Conservation (phyloP, 805 yeast genomes). For the Kodamaea fukazawae region DNA sequence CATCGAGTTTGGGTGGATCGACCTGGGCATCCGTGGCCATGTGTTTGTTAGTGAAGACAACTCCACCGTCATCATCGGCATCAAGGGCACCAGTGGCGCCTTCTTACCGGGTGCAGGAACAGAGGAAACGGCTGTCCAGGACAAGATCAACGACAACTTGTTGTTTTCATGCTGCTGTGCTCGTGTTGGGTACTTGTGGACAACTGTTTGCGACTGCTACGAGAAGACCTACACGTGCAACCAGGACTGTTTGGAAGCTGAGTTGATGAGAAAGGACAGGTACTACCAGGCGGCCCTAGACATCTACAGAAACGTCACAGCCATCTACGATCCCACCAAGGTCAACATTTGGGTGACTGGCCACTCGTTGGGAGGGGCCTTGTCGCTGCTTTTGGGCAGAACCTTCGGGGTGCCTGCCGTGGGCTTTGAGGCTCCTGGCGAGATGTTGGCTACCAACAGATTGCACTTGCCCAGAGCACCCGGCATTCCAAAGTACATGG, state of each 20-base stretch:
- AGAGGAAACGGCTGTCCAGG: constrained; percentile 73
- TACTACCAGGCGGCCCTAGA: constrained; percentile 80
- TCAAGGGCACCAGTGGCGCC: constrained; percentile 92
- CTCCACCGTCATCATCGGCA: constrained; percentile 67
- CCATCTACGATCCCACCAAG: constrained; percentile 57
- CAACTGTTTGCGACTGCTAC: constrained; percentile 93
- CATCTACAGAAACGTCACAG: constrained; percentile 68
- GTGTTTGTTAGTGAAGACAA: constrained; percentile 63
- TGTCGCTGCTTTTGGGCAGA: constrained; percentile 77
- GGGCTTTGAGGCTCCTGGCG: constrained; percentile 93
- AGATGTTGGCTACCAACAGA: constrained; percentile 74
- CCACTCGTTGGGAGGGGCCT: constrained; percentile 90
- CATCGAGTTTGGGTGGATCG: constrained; percentile 82
- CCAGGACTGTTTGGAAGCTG: constrained; percentile 79
- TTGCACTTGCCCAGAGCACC: constrained; percentile 93
- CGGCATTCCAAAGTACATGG: constrained; percentile 72
- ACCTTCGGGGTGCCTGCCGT: constrained; percentile 90
- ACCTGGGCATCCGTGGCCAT: constrained; percentile 85
- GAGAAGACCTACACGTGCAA: constrained; percentile 81
- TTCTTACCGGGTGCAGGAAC: constrained; percentile 48
- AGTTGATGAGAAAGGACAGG: constrained; percentile 67
- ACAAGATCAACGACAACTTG: constrained; percentile 82
- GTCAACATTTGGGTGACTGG: constrained; percentile 89
- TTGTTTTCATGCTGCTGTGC: constrained; percentile 96
- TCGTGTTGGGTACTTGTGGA: constrained; percentile 85